These are phyloP conservation scores for Aaosphaeria arxii DNA, from an alignment of 2,329 filamentous ascomycete species.

Conservation along the genomic window DNA sequence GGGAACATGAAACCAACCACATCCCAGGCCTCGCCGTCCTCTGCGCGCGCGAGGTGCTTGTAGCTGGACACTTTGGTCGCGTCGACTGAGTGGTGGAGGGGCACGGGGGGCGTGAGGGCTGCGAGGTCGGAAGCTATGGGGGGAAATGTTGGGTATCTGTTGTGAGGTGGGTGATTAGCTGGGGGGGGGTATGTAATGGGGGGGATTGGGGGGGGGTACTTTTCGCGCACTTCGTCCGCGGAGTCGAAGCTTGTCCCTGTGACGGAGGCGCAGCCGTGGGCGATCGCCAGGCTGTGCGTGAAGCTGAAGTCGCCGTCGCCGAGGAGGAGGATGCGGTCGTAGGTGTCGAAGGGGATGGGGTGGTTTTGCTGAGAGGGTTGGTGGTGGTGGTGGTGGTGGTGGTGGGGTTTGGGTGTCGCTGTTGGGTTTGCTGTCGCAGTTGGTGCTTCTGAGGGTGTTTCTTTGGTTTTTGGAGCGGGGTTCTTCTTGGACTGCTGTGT, in stretches of 20 bases:
- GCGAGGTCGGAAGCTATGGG: constrained; percentile 27
- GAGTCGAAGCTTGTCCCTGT: constrained; percentile 69
- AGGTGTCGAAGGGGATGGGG: constrained; percentile 64
- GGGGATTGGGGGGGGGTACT: constrained; percentile 12
- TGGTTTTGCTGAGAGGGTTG: constrained; percentile 39
- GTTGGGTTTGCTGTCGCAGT: constrained; percentile 2
- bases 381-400: not conserved
- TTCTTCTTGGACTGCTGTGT: not conserved
- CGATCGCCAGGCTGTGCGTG: constrained; percentile 61
- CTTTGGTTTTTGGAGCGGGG: constrained; percentile 22
- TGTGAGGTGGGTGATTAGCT: constrained; percentile 46
- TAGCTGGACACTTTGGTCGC: constrained; percentile 53
- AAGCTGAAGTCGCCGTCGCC: constrained; percentile 82
- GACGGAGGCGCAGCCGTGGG: constrained; percentile 65
- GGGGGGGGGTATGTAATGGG: not conserved
- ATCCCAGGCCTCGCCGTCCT: constrained; percentile 55
- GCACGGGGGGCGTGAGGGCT: constrained; percentile 31
- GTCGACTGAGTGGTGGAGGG: constrained; percentile 58
- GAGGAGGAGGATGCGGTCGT: constrained; percentile 69
- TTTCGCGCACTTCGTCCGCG: constrained; percentile 51
- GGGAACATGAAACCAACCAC: constrained; percentile 95
- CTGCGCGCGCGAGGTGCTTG: constrained; percentile 21
- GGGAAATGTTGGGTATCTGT: constrained; percentile 48
- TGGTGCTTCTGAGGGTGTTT: not conserved
- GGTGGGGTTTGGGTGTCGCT: constrained; percentile 1